Percentiles rank a stretch among this genome's conserved stretches.
Evolutionary conservation across 257 asterid genomes (phyloP).

Genomic region (Capsicum chinense): DNA sequence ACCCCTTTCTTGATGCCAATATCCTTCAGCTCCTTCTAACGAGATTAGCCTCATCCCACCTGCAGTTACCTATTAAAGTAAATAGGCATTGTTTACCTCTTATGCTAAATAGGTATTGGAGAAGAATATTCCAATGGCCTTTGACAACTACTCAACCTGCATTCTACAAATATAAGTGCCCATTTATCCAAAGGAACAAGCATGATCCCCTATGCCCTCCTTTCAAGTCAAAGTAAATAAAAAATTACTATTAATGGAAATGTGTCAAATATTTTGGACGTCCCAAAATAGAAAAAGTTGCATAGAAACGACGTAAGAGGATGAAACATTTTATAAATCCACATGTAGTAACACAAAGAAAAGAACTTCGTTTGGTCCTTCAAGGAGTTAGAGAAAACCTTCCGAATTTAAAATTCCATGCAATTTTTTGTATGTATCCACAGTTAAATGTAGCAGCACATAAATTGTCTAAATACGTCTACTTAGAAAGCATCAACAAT

Average conservation of each 20-base stretch:
- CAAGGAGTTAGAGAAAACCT: background rate
- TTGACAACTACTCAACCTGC: background rate
- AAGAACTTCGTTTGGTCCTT: constrained; percentile 1
- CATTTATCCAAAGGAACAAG: background rate
- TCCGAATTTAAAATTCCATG: background rate
- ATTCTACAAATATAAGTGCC: background rate
- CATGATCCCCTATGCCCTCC: background rate
- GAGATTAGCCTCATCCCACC: constrained; percentile 79
- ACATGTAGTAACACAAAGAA: constrained; percentile 12
- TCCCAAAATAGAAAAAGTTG: background rate
- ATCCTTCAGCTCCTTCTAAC: constrained; percentile 79
- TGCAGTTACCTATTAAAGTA: constrained; percentile 23
- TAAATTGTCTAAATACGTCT: background rate
- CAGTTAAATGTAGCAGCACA: background rate
- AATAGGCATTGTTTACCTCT: background rate
- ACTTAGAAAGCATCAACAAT: background rate
- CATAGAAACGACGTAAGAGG: background rate
- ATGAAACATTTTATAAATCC: background rate
- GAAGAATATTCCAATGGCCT: background rate
- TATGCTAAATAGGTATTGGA: constrained; percentile 10
- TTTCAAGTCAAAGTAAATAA: background rate
- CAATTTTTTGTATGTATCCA: constrained; percentile 22
- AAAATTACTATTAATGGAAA: background rate
- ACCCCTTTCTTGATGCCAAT: constrained; percentile 83
- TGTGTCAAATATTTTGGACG: background rate